Conservation (phyloP, 2,329 filamentous ascomycete species). For the Eurotiales sp. region DNA sequence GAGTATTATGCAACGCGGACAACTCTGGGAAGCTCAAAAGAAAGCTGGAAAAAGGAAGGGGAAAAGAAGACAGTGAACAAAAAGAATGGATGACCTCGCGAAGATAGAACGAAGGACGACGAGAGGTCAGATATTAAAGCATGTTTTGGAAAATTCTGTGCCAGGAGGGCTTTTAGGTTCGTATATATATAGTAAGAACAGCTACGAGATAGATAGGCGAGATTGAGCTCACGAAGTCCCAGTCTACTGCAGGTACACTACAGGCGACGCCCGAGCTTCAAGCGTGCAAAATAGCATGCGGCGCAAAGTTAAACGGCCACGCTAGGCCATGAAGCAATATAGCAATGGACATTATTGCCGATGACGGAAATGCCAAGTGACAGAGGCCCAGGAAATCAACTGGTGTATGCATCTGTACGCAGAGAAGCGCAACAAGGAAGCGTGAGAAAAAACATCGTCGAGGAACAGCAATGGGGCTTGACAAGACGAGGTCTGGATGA, state of each 20-base stretch:
- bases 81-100: neutral
- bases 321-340: too few relatives aligned
- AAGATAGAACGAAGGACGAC: neutral
- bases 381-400: neutral
- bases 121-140: neutral
- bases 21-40: neutral
- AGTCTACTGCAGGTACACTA: too few relatives aligned
- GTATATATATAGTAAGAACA: neutral
- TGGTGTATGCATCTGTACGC: neutral
- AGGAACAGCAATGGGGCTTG: neutral
- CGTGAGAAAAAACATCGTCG: neutral
- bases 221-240: neutral
- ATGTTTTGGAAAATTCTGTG: neutral
- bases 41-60: neutral
- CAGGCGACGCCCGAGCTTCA: neutral
- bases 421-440: neutral
- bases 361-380: neutral
- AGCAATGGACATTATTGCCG: neutral
- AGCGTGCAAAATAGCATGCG: neutral
- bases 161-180: neutral
- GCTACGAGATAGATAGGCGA: neutral
- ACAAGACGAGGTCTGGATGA: neutral
- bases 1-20: neutral
- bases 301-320: neutral
- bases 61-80: neutral